Evolutionary conservation across 2,329 filamentous ascomycete genomes (phyloP).

Genomic region (Polychaeton citri): DNA sequence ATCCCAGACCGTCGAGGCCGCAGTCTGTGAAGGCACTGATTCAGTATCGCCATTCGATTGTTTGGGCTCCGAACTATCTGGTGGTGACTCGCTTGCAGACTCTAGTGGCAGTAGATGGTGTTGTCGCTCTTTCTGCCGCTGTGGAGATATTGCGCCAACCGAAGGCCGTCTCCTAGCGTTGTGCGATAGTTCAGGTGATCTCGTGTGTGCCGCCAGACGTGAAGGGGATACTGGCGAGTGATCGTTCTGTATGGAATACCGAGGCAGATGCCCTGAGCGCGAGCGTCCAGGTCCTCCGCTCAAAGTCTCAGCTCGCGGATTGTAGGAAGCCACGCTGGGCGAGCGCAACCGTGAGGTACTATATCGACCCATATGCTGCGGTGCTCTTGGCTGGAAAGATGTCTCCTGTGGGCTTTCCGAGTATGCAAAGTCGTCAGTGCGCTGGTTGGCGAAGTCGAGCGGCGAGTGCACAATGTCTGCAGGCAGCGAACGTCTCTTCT

Average conservation of each 20-base stretch:
- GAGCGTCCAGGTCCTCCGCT: conserved; percentile 9
- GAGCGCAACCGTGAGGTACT: conserved; percentile 5
- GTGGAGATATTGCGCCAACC: conserved; percentile 5
- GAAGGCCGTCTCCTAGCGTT: conserved; percentile 14
- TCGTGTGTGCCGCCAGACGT: conserved; percentile 8
- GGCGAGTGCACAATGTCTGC: conserved; percentile 1
- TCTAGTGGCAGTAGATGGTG: conserved; percentile 14
- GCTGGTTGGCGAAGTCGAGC: conserved; percentile 1
- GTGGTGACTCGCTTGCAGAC: conserved; percentile 14
- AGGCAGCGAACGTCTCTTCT: conserved; percentile 17
- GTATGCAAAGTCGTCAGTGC: conserved; percentile 1
- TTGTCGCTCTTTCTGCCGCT: conserved; percentile 1
- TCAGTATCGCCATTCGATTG: conserved; percentile 46
- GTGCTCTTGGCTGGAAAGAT: conserved; percentile 8
- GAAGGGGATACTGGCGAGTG: conserved; percentile 11
- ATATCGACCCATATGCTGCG: conserved; percentile 8
- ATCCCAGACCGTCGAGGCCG: conserved; percentile 92
- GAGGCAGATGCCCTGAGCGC: conserved; percentile 8
- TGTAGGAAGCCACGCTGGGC: conserved; percentile 4
- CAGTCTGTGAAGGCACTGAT: conserved; percentile 76
- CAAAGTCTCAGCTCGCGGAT: conserved; percentile 9
- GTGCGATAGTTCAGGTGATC: conserved; percentile 14
- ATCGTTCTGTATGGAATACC: conserved; percentile 8
- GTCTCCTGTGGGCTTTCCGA: background rate
- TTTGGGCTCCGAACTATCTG: conserved; percentile 32